Percentiles rank a stretch among this genome's conserved stretches.
These are phyloP conservation scores for Colletotrichum sp. DNA, from an alignment of 2,329 filamentous ascomycete genomes.

Conservation along the genomic window DNA sequence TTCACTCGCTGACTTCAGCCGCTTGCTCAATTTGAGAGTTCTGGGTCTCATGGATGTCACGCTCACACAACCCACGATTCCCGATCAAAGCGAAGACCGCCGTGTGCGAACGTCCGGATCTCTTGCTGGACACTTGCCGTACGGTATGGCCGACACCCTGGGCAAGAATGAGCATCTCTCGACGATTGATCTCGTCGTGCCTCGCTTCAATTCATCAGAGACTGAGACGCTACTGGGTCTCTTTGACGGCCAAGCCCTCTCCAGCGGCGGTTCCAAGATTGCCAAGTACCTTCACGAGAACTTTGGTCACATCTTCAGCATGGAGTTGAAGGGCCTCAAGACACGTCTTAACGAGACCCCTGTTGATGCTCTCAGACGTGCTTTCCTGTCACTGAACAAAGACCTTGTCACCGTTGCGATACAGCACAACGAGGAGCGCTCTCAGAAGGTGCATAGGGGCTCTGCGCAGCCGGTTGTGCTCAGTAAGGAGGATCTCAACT, in stretches of 20 bases:
- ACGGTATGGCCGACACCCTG: slow-evolving; percentile 96
- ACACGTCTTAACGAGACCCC: slow-evolving; percentile 74
- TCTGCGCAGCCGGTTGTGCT: slow-evolving; percentile 77
- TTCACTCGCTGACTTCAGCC: slow-evolving; percentile 88
- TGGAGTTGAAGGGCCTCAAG: slow-evolving; percentile 80
- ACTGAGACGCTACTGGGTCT: slow-evolving; percentile 91
- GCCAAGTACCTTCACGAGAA: slow-evolving; percentile 97
- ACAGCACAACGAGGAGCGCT: slow-evolving; percentile 79
- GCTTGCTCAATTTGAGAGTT: slow-evolving; percentile 81
- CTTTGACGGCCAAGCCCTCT: slow-evolving; percentile 92
- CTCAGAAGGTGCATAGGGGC: slow-evolving; percentile 70
- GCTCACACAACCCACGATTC: slow-evolving; percentile 88
- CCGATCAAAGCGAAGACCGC: slow-evolving; percentile 92
- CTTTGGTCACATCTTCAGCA: slow-evolving; percentile 83
- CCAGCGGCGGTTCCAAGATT: slow-evolving; percentile 90
- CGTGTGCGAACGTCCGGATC: slow-evolving; percentile 98
- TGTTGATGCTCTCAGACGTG: slow-evolving; percentile 80
- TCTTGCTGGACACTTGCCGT: slow-evolving; percentile 85
- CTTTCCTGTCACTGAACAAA: slow-evolving; percentile 91
- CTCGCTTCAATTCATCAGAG: slow-evolving; percentile 87
- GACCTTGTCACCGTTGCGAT: slow-evolving; percentile 87
- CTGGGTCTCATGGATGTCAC: slow-evolving; percentile 98
- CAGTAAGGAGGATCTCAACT: slow-evolving; percentile 86
- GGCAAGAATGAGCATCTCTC: slow-evolving; percentile 94
- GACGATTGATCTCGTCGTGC: slow-evolving; percentile 93